These are phyloP conservation scores for Haemoproteus tartakovskyi DNA, from an alignment of 169 alveolate genomes.

Conservation along the genomic window DNA sequence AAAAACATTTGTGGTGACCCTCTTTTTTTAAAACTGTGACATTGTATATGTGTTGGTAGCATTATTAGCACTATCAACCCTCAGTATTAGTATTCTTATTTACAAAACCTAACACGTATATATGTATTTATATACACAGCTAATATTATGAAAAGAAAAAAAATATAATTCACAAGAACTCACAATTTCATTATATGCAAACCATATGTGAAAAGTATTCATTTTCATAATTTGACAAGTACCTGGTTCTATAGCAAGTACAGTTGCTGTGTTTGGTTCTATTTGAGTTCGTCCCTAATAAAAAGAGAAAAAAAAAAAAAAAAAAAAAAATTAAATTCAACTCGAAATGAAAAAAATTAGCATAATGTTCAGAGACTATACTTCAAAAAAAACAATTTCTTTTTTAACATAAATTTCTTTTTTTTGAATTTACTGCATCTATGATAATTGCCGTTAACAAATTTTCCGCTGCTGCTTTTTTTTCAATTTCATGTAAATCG, in stretches of 20 bases:
- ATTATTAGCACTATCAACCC: too few relatives aligned
- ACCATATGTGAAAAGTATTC: too few relatives aligned
- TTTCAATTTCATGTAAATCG: slow-evolving; percentile 77
- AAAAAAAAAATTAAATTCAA: not conserved
- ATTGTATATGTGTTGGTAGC: too few relatives aligned
- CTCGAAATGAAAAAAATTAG: not conserved
- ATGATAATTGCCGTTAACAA: slow-evolving; percentile 77
- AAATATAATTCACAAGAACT: too few relatives aligned
- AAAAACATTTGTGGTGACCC: not conserved
- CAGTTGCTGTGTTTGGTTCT: slow-evolving; percentile 88
- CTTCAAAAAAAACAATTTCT: not conserved
- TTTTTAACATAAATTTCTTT: not conserved
- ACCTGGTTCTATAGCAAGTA: slow-evolving; percentile 92
- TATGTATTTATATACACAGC: not conserved
- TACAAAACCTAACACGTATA: too few relatives aligned
- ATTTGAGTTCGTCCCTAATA: slow-evolving; percentile 88
- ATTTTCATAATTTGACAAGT: too few relatives aligned
- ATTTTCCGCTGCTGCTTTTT: slow-evolving; percentile 72
- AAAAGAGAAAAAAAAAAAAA: not conserved
- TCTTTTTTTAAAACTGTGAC: too few relatives aligned
- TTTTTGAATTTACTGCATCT: slow-evolving; percentile 74
- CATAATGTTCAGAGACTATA: not conserved
- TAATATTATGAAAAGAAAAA: too few relatives aligned
- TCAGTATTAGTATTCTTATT: too few relatives aligned
- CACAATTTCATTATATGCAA: too few relatives aligned